These are phyloP conservation scores for Neoboletus brunneissimus DNA, from an alignment of 768 basidiomycete genomes.

Conservation along the genomic window DNA sequence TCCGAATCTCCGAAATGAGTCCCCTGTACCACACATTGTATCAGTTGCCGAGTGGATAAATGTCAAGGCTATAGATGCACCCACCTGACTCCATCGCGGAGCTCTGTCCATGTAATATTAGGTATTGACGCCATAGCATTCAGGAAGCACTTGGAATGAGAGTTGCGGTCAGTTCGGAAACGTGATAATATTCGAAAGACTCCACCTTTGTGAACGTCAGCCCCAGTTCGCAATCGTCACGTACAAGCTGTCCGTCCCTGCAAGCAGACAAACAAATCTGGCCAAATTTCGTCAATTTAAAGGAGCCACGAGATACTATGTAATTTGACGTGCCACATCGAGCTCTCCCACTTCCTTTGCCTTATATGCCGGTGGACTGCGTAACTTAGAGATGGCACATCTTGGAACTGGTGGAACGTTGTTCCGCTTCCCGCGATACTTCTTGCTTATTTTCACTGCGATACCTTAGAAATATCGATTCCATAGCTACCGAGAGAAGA, in stretches of 20 bases:
- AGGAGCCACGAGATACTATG: not conserved
- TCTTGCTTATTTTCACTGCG: slow-evolving; percentile 11
- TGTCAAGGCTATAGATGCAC: not conserved
- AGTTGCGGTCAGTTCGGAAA: not conserved
- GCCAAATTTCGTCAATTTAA: not conserved
- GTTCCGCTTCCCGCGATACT: not conserved
- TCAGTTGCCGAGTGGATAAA: not conserved
- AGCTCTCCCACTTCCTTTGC: slow-evolving; percentile 11
- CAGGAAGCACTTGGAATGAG: slow-evolving; percentile 17
- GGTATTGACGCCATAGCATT: slow-evolving; percentile 8
- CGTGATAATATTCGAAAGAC: not conserved
- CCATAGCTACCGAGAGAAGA: not conserved
- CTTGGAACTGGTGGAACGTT: not conserved
- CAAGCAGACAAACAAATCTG: slow-evolving; percentile 31
- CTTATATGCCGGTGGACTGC: slow-evolving; percentile 2
- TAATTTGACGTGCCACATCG: slow-evolving; percentile 11
- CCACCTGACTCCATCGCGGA: too few relatives aligned
- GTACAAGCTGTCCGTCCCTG: slow-evolving; percentile 21
- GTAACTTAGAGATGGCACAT: slow-evolving; percentile 5
- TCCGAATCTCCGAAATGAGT: too few relatives aligned
- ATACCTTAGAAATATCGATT: not conserved
- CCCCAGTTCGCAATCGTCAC: slow-evolving; percentile 17
- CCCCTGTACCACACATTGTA: too few relatives aligned
- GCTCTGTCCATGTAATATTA: slow-evolving; percentile 18
- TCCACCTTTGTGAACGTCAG: slow-evolving; percentile 29